These are phyloP conservation scores for Fusarium zealandicum DNA, from an alignment of 2,329 filamentous ascomycete genomes.

Conservation along the genomic window DNA sequence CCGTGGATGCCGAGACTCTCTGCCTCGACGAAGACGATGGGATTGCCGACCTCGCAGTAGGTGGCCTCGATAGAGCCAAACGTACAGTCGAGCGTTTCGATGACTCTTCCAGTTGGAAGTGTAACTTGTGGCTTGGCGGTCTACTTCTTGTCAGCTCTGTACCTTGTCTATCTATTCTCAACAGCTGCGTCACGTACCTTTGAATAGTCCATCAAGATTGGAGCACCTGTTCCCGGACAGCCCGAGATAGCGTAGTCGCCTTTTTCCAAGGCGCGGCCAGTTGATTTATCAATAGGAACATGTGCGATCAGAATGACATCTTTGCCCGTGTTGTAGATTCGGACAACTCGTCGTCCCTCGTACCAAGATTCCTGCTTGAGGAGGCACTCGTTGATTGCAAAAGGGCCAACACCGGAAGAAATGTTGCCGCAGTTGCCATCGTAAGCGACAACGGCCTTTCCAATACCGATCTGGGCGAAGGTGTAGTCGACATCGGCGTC, in stretches of 20 bases:
- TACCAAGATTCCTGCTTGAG: slow-evolving; percentile 13
- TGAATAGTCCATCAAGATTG: not conserved
- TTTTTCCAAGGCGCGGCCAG: not conserved
- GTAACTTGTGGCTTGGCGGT: not conserved
- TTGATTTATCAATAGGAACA: not conserved
- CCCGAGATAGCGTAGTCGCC: not conserved
- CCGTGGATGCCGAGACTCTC: not conserved
- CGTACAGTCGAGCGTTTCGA: not conserved
- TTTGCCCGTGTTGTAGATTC: not conserved
- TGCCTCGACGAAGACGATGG: not conserved
- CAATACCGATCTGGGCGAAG: slow-evolving; percentile 67
- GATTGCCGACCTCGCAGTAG: not conserved
- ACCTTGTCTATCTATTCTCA: too few relatives aligned
- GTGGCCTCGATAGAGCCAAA: not conserved
- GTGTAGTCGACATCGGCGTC: slow-evolving; percentile 67
- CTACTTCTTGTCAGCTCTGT: not conserved
- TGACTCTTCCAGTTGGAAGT: not conserved
- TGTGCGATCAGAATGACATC: not conserved
- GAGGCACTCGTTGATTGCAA: slow-evolving; percentile 62
- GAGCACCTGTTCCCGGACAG: not conserved
- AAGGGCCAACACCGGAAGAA: slow-evolving; percentile 65
- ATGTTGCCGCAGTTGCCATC: slow-evolving; percentile 71
- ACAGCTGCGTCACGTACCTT: not conserved
- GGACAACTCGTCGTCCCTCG: not conserved
- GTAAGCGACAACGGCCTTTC: slow-evolving; percentile 61